Percentiles rank a stretch among this genome's conserved stretches.
phyloP scores from a whole-genome alignment of 2,329 filamentous ascomycete species.

The Monosporascus sp. region DNA sequence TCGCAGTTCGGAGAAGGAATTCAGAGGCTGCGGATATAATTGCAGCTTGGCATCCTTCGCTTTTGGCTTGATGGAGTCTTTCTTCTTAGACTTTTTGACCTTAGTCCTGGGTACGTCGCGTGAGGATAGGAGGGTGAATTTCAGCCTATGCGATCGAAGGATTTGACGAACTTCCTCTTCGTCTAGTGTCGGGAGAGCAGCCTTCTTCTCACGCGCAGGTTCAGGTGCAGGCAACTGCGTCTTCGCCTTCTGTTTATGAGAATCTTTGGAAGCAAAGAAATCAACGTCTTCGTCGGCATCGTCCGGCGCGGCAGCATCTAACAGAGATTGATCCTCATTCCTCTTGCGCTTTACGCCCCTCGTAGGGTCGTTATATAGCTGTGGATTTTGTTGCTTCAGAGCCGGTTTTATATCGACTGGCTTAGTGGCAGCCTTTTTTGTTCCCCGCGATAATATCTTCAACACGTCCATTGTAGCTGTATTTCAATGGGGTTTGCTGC shows the following conservation, averaged over 20 bases:
- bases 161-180: constrained; percentile 69
- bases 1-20: constrained; percentile 68
- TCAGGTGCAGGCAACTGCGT: constrained; percentile 13
- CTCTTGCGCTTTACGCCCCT: constrained; percentile 53
- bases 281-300: constrained; percentile 43
- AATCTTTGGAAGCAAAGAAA: constrained; percentile 51
- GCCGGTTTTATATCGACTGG: constrained; percentile 23
- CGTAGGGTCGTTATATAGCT: constrained; percentile 57
- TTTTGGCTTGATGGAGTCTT: constrained; percentile 37
- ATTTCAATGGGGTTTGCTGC: not conserved
- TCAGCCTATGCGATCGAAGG: constrained; percentile 75
- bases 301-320: constrained; percentile 18
- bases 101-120: constrained; percentile 34
- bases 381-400: constrained; percentile 54
- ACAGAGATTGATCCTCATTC: constrained; percentile 26
- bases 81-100: constrained; percentile 51
- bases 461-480: constrained; percentile 59
- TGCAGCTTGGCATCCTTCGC: constrained; percentile 51
- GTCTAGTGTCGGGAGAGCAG: constrained; percentile 41
- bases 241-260: constrained; percentile 16
- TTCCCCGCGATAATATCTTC: constrained; percentile 65
- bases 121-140: constrained; percentile 69
- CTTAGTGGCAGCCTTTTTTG: constrained; percentile 48
- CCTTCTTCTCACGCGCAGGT: constrained; percentile 12
- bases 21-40: constrained; percentile 74